Conservation (phyloP, 305 asterid species). For the Solanum aculeatissimum region DNA sequence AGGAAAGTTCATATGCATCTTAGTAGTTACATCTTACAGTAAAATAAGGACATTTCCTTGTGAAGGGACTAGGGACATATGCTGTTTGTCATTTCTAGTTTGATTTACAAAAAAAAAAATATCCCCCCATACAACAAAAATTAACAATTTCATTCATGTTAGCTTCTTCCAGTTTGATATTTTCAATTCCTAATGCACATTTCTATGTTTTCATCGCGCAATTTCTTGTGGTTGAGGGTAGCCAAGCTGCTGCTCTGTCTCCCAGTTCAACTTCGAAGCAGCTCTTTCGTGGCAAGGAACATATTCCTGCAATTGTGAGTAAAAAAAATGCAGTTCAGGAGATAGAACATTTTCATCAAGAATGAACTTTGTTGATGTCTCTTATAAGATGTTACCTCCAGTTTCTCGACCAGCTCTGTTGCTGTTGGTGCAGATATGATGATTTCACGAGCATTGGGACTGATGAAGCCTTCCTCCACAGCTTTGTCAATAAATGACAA, state of each 20-base stretch:
- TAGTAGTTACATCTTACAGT: constrained; percentile 20
- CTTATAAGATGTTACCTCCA: constrained; percentile 45
- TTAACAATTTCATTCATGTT: constrained; percentile 21
- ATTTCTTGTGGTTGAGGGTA: constrained; percentile 39
- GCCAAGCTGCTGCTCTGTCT: constrained; percentile 76
- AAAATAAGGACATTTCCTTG: constrained; percentile 5
- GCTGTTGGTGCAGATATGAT: constrained; percentile 81
- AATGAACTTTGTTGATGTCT: not conserved
- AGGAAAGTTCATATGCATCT: constrained; percentile 1
- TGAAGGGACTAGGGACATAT: constrained; percentile 16
- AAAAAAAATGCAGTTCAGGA: not conserved
- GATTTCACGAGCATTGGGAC: constrained; percentile 77
- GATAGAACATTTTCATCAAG: not conserved
- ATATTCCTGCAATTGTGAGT: constrained; percentile 39
- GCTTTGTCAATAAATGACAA: constrained; percentile 84
- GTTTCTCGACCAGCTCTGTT: constrained; percentile 68
- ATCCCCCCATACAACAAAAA: constrained; percentile 22
- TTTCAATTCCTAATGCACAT: constrained; percentile 8
- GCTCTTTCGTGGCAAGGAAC: constrained; percentile 82
- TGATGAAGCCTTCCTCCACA: constrained; percentile 84
- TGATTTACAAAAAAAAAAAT: constrained; percentile 11
- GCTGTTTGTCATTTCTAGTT: constrained; percentile 7
- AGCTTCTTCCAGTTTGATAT: constrained; percentile 22
- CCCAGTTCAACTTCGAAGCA: constrained; percentile 88
- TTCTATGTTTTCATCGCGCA: constrained; percentile 32